Conservation (phyloP, 306 rosid genomes). For the Glycine soja region DNA sequence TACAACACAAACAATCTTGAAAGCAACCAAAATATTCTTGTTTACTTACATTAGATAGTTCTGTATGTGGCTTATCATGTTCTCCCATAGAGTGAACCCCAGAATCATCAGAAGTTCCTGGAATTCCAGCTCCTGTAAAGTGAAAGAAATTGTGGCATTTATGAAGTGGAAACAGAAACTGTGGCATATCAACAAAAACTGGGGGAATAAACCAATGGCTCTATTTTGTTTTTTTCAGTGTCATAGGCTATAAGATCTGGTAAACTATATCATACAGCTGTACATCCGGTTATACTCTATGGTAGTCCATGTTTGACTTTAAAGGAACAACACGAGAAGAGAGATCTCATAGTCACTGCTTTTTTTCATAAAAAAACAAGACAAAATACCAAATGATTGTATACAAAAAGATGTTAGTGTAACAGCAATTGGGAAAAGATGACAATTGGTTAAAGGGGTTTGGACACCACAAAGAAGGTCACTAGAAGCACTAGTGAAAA, state of each 20-base stretch:
- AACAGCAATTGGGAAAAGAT: background rate
- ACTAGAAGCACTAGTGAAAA: background rate
- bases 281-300: background rate
- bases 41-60: conserved; percentile 53
- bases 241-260: background rate
- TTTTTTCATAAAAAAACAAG: background rate
- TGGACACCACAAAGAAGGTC: background rate
- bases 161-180: conserved; percentile 1
- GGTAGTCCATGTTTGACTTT: background rate
- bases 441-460: background rate
- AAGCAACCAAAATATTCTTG: background rate
- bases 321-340: background rate
- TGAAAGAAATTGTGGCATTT: conserved; percentile 1
- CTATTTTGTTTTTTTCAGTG: background rate
- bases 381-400: background rate
- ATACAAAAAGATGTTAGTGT: background rate
- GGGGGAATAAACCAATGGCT: conserved; percentile 15
- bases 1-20: background rate
- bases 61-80: conserved; percentile 12
- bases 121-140: conserved; percentile 47
- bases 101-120: conserved; percentile 36
- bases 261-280: background rate
- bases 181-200: background rate
- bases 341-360: no score
- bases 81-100: background rate